Base-by-base conservation (phyloP, 352 stramenopile genomes). In the Globisporangium uncinulatum region DNA sequence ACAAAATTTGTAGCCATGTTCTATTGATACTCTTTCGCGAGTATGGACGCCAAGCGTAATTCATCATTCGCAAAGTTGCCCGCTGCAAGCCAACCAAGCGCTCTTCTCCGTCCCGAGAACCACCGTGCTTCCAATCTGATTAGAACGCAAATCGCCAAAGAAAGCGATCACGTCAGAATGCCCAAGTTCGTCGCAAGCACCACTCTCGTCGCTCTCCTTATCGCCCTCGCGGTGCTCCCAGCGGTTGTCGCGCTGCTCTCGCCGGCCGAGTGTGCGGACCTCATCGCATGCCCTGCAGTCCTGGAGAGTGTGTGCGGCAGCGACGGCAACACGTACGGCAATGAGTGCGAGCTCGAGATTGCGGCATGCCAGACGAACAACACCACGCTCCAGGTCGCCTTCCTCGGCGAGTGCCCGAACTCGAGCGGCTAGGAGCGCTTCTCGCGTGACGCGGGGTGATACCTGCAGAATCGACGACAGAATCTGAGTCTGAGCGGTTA, bases 261-360 rank as follows among this genome's bases (percentile, higher is more conserved):
- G 3, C 0, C 24, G 6, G 7, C 36, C 29, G 21, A 61, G 0
- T 55, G 47, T 32, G 44, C 17, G 3, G 21, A 62, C 46, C 17
- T 65, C 32, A 41, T 50, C 13, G 34, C 15, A 11, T 54, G 56
- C 29, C 29, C 56, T 6, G n/a, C 31, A 4, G 55, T 59, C 3
- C 54, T 53, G 15, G 17, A 47, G 3, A 53, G 54, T 13, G 61
- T 72, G 6, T 72, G 62, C 17, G 65, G 65, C 36, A 63, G 52
- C 4, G 48, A 72, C 29, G 51, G 50, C 19, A 19, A 47, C 21
- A 66, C 65, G 21, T 71, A 72, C 62, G 17, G 17, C 47, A 72
- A 59, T 51, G 49, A 49, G 42, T 71, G 61, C 36, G 17, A 45
- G 7, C 48, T 71, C 17, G 21, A 57, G 20, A n/a, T 43, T 7